Base-by-base conservation (phyloP, 2,329 filamentous ascomycete genomes). In the Cadophora malorum region DNA sequence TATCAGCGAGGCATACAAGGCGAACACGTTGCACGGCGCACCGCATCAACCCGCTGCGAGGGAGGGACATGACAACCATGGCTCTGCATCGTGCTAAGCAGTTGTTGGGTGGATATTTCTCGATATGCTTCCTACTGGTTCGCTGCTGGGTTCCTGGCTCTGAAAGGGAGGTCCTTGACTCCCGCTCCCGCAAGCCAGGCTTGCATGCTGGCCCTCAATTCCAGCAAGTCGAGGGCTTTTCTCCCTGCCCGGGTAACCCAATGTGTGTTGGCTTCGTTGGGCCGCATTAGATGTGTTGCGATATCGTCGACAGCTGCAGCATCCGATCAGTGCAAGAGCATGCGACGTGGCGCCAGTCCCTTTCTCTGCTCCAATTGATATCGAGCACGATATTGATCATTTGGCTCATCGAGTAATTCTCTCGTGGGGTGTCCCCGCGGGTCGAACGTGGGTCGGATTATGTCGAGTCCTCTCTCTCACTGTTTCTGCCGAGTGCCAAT, bases 321-420 rank as follows among this genome's bases (percentile, higher is more conserved):
- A 63, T 71, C 58, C 56, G 63, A 69, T 71, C 65, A 69, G 60
- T 45, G 63, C 61, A 64, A 63, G 67, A 64, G 67, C 61, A 63
- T 70, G 72, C 74, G 69, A 77, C 73, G 76, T 77, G 76, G 76
- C 75, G 69, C 72, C 67, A 74, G 67, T 74, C 56, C 71, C 62
- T 64, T 62, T 65, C 65, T 31, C 50, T 31, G 50, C 41, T 67
- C 75, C 74, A 77, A 77, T 77, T 70, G 70, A 65, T 65, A 58
- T 23, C 52, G 66, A 73, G 74, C 75, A 74, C 73, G 73, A 76
- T 66, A 66, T 66, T 74, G 71, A 73, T 76, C 75, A 74, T 70
- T 73, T 66, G 71, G 71, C 52, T 68, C 66, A 50, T 67, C 66
- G 63, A 74, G 65, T 72, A 70, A 72, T 66, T 70, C 65, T 65